These are phyloP conservation scores for Didymella keratinophila DNA, from an alignment of 2,329 filamentous ascomycete species.

Conservation along the genomic window DNA sequence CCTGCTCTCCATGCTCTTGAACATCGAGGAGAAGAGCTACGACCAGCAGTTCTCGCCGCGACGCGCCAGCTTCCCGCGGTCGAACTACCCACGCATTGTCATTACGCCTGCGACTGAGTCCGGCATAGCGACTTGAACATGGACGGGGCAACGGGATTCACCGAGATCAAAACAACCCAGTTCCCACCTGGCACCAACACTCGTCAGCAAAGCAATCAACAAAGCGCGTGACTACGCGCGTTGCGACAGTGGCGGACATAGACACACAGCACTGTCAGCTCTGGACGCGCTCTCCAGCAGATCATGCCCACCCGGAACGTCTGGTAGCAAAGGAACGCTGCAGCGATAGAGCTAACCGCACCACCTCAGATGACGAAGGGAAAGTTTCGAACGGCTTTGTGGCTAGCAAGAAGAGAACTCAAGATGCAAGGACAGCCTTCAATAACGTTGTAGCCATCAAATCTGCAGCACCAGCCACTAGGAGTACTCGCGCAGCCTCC, in stretches of 20 bases:
- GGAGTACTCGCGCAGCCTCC: too few relatives aligned
- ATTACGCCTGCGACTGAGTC: conserved; percentile 15
- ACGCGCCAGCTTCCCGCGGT: conserved; percentile 18
- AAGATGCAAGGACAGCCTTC: too few relatives aligned
- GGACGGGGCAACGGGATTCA: not conserved
- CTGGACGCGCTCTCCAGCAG: too few relatives aligned
- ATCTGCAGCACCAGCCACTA: too few relatives aligned
- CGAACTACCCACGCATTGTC: conserved; percentile 17
- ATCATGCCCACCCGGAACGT: not conserved
- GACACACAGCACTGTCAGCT: too few relatives aligned
- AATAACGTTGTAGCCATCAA: too few relatives aligned
- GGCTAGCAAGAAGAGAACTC: too few relatives aligned
- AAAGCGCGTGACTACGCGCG: not conserved
- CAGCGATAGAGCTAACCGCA: too few relatives aligned
- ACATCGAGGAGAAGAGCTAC: conserved; percentile 23
- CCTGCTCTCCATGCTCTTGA: conserved; percentile 18
- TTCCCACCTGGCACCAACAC: not conserved
- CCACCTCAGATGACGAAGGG: too few relatives aligned
- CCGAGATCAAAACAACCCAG: not conserved
- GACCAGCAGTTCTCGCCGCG: conserved; percentile 19
- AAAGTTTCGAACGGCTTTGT: too few relatives aligned
- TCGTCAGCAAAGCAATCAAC: not conserved
- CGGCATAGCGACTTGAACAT: conserved; percentile 11
- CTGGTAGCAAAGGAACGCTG: not conserved
- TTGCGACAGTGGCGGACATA: not conserved